phyloP scores from a whole-genome alignment of 345 rosid species.

The Aquilaria sinensis region DNA sequence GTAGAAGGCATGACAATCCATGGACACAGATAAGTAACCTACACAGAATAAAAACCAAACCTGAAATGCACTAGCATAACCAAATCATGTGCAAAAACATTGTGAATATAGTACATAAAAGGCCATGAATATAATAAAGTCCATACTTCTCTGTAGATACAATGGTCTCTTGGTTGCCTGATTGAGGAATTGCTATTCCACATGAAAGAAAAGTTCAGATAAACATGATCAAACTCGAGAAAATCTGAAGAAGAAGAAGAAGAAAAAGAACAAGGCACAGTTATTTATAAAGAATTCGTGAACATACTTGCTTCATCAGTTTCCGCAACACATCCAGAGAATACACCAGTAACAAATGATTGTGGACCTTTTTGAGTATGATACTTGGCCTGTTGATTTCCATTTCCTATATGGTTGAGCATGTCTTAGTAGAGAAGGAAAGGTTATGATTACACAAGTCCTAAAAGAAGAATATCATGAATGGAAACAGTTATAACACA shows the following conservation, averaged over 20 bases:
- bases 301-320: constrained; percentile 33
- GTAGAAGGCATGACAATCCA: too few relatives aligned
- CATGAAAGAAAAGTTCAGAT: constrained; percentile 4
- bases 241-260: constrained; percentile 10
- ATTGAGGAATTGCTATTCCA: constrained; percentile 38
- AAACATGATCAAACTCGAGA: not conserved
- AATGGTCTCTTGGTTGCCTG: constrained; percentile 27
- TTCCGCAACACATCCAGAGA: constrained; percentile 17
- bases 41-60: too few relatives aligned
- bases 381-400: constrained; percentile 15
- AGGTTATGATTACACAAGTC: not conserved
- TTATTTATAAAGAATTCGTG: constrained; percentile 6
- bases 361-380: constrained; percentile 12
- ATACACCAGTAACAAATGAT: constrained; percentile 2
- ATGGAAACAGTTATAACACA: too few relatives aligned
- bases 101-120: too few relatives aligned
- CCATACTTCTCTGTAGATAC: constrained; percentile 43
- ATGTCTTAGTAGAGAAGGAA: constrained; percentile 2
- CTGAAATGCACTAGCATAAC: too few relatives aligned
- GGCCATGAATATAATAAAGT: too few relatives aligned
- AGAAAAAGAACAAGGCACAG: not conserved
- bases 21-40: too few relatives aligned
- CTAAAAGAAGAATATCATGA: too few relatives aligned
- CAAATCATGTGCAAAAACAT: too few relatives aligned
- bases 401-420: constrained; percentile 19